phyloP scores from a whole-genome alignment of 371 early-diverging fungal genomes.

The Actinomortierella wolfii region DNA sequence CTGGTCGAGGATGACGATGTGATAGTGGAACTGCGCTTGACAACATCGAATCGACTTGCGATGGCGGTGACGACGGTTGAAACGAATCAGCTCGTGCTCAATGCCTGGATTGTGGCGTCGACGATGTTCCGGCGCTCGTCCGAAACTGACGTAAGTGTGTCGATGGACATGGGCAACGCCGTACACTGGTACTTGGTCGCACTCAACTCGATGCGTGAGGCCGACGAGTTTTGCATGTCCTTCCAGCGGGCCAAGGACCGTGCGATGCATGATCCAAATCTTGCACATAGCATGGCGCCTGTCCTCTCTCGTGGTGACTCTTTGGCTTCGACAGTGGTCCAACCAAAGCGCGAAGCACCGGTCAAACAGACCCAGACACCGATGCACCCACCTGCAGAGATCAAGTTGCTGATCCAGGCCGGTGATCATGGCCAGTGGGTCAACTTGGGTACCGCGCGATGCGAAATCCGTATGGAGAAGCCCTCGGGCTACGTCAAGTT shows the following conservation, averaged over 20 bases:
- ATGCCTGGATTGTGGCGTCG: slow-evolving; percentile 46
- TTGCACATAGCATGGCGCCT: slow-evolving; percentile 28
- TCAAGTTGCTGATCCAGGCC: slow-evolving; percentile 43
- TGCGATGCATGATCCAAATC: slow-evolving; percentile 43
- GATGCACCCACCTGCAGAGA: slow-evolving; percentile 42
- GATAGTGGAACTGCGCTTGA: slow-evolving; percentile 35
- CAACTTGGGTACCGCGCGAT: slow-evolving; percentile 24
- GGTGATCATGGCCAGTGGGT: slow-evolving; percentile 47
- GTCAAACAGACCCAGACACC: slow-evolving; percentile 31
- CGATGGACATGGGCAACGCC: slow-evolving; percentile 46
- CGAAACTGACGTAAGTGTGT: slow-evolving; percentile 39
- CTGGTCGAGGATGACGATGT: slow-evolving; percentile 42
- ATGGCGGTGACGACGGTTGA: slow-evolving; percentile 39
- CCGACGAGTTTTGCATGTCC: slow-evolving; percentile 39
- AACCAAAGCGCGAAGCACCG: slow-evolving; percentile 13
- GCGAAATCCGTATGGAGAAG: slow-evolving; percentile 42
- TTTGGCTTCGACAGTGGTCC: slow-evolving; percentile 29
- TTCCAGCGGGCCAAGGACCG: slow-evolving; percentile 45
- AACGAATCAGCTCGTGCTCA: slow-evolving; percentile 41
- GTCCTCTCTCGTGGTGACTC: slow-evolving; percentile 37
- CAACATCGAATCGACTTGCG: slow-evolving; percentile 38
- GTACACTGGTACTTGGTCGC: slow-evolving; percentile 45
- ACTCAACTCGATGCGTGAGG: slow-evolving; percentile 28
- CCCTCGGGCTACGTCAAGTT: slow-evolving; percentile 42
- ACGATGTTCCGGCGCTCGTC: slow-evolving; percentile 42